Conservation (phyloP, 305 asterid genomes). For the Fraxinus greggii region DNA sequence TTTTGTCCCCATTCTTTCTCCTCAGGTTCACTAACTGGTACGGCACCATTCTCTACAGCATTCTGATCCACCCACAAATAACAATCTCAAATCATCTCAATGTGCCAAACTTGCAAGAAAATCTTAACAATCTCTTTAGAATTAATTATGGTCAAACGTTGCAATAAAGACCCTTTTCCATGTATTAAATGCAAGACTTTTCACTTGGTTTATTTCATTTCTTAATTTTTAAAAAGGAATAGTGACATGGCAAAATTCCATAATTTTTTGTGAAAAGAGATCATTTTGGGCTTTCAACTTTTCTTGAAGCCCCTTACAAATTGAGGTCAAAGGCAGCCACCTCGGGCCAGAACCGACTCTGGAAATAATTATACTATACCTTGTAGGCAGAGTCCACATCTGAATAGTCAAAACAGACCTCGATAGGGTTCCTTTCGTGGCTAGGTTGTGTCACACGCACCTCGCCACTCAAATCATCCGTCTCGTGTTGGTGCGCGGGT, state of each 20-base stretch:
- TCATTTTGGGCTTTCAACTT: too few relatives aligned
- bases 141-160: too few relatives aligned
- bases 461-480: conserved; percentile 66
- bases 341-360: too few relatives aligned
- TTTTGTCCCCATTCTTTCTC: conserved; percentile 82
- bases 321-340: too few relatives aligned
- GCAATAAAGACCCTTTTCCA: too few relatives aligned
- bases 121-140: background rate
- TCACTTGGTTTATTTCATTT: too few relatives aligned
- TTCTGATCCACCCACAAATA: conserved; percentile 36
- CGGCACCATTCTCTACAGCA: conserved; percentile 77
- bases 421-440: conserved; percentile 51
- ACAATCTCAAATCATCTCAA: background rate
- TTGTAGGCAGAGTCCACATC: conserved; percentile 78
- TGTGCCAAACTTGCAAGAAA: background rate
- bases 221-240: too few relatives aligned
- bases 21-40: conserved; percentile 61
- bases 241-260: too few relatives aligned
- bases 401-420: conserved; percentile 77
- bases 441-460: conserved; percentile 37
- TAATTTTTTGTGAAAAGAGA: too few relatives aligned
- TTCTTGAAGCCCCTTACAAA: too few relatives aligned
- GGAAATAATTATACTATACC: conserved; percentile 28
- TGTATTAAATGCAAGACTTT: too few relatives aligned
- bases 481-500: conserved; percentile 71